Evolutionary conservation across 345 rosid genomes (phyloP).

Genomic region (Salix arbutifolia): DNA sequence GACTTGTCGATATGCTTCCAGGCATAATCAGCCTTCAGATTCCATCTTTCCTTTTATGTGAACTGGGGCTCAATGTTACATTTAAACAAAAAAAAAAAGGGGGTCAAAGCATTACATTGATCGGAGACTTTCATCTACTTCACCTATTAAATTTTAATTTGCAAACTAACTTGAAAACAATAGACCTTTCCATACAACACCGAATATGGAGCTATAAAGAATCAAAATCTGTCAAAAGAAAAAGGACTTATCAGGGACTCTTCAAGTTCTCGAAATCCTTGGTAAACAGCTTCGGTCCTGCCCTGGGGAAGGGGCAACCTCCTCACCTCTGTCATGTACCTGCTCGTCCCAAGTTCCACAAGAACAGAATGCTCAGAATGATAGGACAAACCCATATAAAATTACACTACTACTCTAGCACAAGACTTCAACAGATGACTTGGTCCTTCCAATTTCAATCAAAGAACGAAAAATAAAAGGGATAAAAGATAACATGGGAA

Average conservation of each 20-base stretch:
- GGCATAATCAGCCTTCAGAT: background rate
- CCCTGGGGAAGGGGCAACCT: slow-evolving; percentile 74
- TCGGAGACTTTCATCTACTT: background rate
- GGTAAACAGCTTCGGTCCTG: slow-evolving; percentile 68
- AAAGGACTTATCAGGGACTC: slow-evolving; percentile 69
- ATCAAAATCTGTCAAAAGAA: slow-evolving; percentile 45
- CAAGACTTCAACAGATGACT: background rate
- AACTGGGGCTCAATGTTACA: background rate
- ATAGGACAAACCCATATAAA: background rate
- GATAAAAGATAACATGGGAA: too few species aligned
- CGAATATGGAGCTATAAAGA: slow-evolving; percentile 9
- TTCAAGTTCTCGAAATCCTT: slow-evolving; percentile 84
- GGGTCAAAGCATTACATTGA: background rate
- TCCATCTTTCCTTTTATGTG: background rate
- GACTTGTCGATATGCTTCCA: background rate
- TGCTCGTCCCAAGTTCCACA: slow-evolving; percentile 25
- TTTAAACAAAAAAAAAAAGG: too few species aligned
- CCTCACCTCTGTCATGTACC: slow-evolving; percentile 92
- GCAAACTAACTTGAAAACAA: background rate
- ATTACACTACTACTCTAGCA: too few species aligned
- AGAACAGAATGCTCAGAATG: background rate
- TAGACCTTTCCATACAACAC: slow-evolving; percentile 9
- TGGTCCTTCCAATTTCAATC: background rate
- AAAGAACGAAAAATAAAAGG: background rate
- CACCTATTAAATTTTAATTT: slow-evolving; percentile 10